Evolutionary conservation across 495 filamentous ascomycete species (phyloP).

Genomic region (Bathelium albidoporum): DNA sequence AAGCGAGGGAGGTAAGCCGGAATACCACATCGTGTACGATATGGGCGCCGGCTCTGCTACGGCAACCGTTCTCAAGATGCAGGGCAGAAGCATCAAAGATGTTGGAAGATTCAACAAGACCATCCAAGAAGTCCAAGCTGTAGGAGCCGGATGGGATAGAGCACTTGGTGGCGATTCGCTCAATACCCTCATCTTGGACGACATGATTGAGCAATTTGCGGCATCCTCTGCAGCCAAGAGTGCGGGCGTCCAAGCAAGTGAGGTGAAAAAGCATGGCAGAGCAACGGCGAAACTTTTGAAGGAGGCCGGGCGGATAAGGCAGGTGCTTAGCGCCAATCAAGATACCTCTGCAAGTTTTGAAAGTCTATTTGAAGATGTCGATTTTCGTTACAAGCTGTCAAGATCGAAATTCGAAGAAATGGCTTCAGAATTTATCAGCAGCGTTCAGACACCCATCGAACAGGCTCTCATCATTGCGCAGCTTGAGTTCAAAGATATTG

Average conservation of each 20-base stretch:
- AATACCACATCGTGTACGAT: constrained; percentile 88
- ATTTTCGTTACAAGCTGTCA: constrained; percentile 86
- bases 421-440: constrained; percentile 53
- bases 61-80: constrained; percentile 85
- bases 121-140: constrained; percentile 78
- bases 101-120: constrained; percentile 93
- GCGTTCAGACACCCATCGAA: constrained; percentile 59
- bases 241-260: constrained; percentile 42
- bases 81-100: constrained; percentile 81
- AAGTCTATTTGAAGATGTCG: constrained; percentile 77
- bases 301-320: constrained; percentile 77
- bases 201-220: constrained; percentile 74
- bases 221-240: constrained; percentile 61
- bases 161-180: constrained; percentile 82
- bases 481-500: constrained; percentile 63
- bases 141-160: constrained; percentile 81
- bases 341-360: constrained; percentile 75
- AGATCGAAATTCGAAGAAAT: constrained; percentile 74
- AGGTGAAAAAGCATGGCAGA: constrained; percentile 67
- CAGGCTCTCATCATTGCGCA: constrained; percentile 65
- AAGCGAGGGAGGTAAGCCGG: constrained; percentile 75
- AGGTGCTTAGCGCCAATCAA: constrained; percentile 86
- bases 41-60: constrained; percentile 98
- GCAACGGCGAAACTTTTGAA: constrained; percentile 82
- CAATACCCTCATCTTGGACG: constrained; percentile 75